phyloP scores from a whole-genome alignment of 2,329 filamentous ascomycete genomes.

The Sclerotinia glacialis region DNA sequence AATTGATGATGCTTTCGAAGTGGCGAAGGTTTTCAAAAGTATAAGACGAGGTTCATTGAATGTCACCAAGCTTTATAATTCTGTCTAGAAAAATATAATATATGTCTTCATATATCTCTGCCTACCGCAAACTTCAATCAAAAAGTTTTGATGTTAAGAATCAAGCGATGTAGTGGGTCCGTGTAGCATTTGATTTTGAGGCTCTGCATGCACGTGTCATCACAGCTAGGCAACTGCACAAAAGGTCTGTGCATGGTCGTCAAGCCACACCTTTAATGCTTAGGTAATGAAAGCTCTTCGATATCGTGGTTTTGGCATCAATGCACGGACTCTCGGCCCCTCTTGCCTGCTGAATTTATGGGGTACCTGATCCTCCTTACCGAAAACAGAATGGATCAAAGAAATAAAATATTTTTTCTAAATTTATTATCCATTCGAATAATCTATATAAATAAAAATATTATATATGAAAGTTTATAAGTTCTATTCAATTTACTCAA shows the following conservation, averaged over 20 bases:
- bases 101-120: background rate
- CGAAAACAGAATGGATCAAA: too few relatives aligned
- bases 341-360: background rate
- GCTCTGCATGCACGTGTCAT: background rate
- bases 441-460: too few relatives aligned
- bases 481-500: background rate
- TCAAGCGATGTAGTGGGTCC: conserved; percentile 1
- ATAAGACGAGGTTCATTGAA: background rate
- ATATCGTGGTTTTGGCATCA: background rate
- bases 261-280: conserved; percentile 2
- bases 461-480: background rate
- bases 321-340: background rate
- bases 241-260: background rate
- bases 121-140: background rate
- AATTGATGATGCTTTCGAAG: background rate
- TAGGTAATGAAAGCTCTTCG: background rate
- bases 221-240: background rate
- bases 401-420: too few relatives aligned
- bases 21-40: background rate
- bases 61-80: background rate
- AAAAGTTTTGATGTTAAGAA: conserved; percentile 6
- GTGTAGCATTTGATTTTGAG: background rate
- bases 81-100: background rate
- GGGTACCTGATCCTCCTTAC: background rate
- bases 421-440: too few relatives aligned